Evolutionary conservation across 257 asterid species (phyloP).

Genomic region (Nemophila menziesii): DNA sequence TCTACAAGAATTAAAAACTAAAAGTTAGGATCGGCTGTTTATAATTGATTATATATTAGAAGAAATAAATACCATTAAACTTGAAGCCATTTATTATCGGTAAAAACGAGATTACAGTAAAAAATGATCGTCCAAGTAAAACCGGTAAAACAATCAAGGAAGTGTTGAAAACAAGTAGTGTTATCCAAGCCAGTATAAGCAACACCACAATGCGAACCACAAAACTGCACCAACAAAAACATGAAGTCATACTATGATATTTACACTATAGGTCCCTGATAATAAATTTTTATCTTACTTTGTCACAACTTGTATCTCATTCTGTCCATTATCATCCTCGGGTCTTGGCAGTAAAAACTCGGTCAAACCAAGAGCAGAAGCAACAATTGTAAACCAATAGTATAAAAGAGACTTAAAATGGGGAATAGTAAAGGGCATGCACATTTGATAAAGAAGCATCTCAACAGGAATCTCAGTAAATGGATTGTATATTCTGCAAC

Average conservation of each 20-base stretch:
- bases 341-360: constrained; percentile 84
- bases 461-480: constrained; percentile 97
- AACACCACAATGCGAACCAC: constrained; percentile 75
- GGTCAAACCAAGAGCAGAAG: constrained; percentile 86
- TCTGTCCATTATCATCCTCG: constrained; percentile 66
- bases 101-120: constrained; percentile 71
- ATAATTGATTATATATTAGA: too few species aligned
- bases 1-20: constrained; percentile 27
- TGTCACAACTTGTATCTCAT: too few species aligned
- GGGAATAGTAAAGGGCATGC: too few species aligned
- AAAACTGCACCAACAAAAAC: constrained; percentile 75
- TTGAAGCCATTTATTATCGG: constrained; percentile 87
- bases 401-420: constrained; percentile 77
- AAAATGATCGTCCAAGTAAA: constrained; percentile 76
- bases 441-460: constrained; percentile 96
- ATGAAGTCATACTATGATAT: too few species aligned
- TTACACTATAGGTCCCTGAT: too few species aligned
- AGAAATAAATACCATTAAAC: constrained; percentile 51
- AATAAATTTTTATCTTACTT: too few species aligned
- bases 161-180: constrained; percentile 74
- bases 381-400: constrained; percentile 94
- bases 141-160: constrained; percentile 71
- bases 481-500: constrained; percentile 87
- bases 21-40: not conserved
- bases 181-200: constrained; percentile 93